These are phyloP conservation scores for Alternaria metachromatica DNA, from an alignment of 2,329 filamentous ascomycete species.

Conservation along the genomic window DNA sequence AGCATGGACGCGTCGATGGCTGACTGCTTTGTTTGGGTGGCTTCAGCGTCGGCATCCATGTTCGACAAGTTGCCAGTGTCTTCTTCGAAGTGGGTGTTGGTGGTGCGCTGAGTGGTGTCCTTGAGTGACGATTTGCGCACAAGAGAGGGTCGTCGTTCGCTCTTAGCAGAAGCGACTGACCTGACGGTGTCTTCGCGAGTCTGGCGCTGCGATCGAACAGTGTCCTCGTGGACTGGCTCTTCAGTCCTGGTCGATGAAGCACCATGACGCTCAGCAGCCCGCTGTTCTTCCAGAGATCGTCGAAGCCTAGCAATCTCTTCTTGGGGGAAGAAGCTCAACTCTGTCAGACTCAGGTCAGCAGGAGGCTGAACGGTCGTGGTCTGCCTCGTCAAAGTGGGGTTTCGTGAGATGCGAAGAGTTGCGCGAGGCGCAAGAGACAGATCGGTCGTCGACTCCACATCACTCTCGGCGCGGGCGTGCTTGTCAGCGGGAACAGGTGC, in stretches of 20 bases:
- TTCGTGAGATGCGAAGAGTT: constrained; percentile 37
- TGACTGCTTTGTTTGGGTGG: constrained; percentile 40
- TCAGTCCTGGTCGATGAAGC: constrained; percentile 25
- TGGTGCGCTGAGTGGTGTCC: constrained; percentile 52
- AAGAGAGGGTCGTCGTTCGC: constrained; percentile 47
- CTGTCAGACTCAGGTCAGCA: constrained; percentile 52
- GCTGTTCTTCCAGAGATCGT: constrained; percentile 62
- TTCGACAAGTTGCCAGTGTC: constrained; percentile 46
- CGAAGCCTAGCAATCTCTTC: constrained; percentile 62
- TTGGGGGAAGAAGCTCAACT: constrained; percentile 62
- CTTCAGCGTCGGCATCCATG: constrained; percentile 31
- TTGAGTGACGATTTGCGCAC: constrained; percentile 65
- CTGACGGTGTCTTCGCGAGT: constrained; percentile 50
- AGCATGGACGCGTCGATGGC: constrained; percentile 51
- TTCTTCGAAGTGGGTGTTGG: constrained; percentile 39
- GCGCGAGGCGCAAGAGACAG: constrained; percentile 46
- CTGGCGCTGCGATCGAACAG: constrained; percentile 45
- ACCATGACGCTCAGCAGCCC: constrained; percentile 50
- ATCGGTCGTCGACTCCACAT: constrained; percentile 50
- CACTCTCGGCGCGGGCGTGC: constrained; percentile 36
- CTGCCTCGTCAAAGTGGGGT: constrained; percentile 23
- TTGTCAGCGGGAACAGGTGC: constrained; percentile 35
- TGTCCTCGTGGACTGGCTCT: constrained; percentile 49
- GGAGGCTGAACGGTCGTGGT: constrained; percentile 35
- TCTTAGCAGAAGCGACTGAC: constrained; percentile 48